A percentile compares a stretch with the other conserved stretches of the same genome.
Conservation (phyloP, 371 early-diverging fungal genomes). For the Smittium culicis region DNA sequence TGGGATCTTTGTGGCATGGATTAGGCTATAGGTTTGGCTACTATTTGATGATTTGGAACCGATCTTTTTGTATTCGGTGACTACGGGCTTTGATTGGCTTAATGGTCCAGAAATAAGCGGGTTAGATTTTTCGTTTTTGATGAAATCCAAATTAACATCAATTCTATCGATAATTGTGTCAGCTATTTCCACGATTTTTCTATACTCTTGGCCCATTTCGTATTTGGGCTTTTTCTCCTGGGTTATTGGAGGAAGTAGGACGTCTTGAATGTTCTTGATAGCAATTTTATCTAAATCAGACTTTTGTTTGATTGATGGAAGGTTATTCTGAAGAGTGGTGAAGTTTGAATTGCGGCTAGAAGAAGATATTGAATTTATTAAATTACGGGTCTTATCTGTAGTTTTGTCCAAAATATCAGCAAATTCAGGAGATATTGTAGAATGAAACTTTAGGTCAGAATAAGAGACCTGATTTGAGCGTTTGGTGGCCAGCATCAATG, state of each 20-base stretch:
- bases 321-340: not conserved
- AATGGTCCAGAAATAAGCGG: slow-evolving; percentile 35
- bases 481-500: not conserved
- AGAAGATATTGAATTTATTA: not conserved
- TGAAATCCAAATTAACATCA: slow-evolving; percentile 28
- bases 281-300: not conserved
- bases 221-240: slow-evolving; percentile 9
- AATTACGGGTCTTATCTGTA: not conserved
- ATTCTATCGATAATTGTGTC: slow-evolving; percentile 72
- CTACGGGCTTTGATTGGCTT: not conserved
- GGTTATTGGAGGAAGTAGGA: not conserved
- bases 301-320: not conserved
- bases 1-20: slow-evolving; percentile 59
- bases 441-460: not conserved
- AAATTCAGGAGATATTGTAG: not conserved
- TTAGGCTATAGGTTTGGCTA: slow-evolving; percentile 34
- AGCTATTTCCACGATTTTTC: slow-evolving; percentile 52
- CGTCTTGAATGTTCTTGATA: not conserved
- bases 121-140: slow-evolving; percentile 38
- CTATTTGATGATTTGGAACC: slow-evolving; percentile 11
- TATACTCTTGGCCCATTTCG: slow-evolving; percentile 33
- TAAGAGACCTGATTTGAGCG: not conserved
- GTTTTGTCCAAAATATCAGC: not conserved
- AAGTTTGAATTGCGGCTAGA: not conserved
- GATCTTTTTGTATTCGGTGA: slow-evolving; percentile 16